Conservation (phyloP, 2,329 filamentous ascomycete genomes). For the Exophiala spinifera region DNA sequence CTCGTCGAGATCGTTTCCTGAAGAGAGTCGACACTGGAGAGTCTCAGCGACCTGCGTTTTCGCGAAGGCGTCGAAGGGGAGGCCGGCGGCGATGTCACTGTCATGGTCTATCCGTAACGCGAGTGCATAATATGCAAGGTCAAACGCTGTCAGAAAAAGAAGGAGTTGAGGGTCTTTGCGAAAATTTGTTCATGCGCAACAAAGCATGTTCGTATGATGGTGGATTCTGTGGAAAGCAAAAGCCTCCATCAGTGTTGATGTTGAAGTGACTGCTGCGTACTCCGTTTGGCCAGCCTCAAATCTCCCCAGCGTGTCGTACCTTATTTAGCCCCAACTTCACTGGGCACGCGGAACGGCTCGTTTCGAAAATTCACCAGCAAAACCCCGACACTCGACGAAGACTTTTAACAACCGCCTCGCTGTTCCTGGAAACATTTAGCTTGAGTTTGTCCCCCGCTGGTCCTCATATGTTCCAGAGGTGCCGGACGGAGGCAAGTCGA, state of each 20-base stretch:
- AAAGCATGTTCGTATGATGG: not conserved
- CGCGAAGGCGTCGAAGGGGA: slow-evolving; percentile 26
- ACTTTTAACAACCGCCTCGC: not conserved
- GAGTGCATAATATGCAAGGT: not conserved
- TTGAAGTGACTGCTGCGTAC: not conserved
- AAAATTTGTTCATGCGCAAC: too few relatives aligned
- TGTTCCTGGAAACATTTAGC: not conserved
- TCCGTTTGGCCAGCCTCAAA: not conserved
- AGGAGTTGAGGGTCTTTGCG: not conserved
- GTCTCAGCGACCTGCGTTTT: slow-evolving; percentile 25
- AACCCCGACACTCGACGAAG: not conserved
- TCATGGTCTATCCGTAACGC: slow-evolving; percentile 19
- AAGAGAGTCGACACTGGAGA: slow-evolving; percentile 16
- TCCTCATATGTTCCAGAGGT: too few relatives aligned
- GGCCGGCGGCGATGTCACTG: slow-evolving; percentile 20
- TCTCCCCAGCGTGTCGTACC: not conserved
- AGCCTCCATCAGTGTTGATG: not conserved
- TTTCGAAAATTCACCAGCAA: slow-evolving; percentile 8
- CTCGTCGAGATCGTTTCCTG: slow-evolving; percentile 19
- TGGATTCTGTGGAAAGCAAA: not conserved
- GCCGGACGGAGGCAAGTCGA: too few relatives aligned
- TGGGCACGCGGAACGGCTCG: slow-evolving; percentile 19
- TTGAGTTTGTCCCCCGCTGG: not conserved
- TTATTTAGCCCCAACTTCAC: slow-evolving; percentile 1
- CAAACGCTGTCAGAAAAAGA: not conserved